A percentile compares a stretch with the other conserved stretches of the same genome.
phyloP scores from a whole-genome alignment of 805 yeast species.

The Sugiyamaella boreocaroliniensis region DNA sequence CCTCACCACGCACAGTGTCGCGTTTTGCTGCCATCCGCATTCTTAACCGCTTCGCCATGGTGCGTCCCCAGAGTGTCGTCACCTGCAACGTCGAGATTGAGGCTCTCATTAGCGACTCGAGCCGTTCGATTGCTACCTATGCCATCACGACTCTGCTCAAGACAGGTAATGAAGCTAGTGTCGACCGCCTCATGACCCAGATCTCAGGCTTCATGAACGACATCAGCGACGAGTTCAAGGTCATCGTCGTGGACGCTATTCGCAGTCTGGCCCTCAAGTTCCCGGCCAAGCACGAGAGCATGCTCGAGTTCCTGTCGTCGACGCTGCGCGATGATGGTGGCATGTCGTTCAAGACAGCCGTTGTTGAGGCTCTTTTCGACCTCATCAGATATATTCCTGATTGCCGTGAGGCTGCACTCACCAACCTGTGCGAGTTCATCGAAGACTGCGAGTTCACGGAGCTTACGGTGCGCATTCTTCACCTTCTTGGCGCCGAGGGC shows the following conservation, averaged over 20 bases:
- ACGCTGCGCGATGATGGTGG: constrained; percentile 89
- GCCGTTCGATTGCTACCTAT: constrained; percentile 89
- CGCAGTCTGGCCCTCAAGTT: constrained; percentile 86
- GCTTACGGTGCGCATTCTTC: constrained; percentile 85
- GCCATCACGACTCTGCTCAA: constrained; percentile 94
- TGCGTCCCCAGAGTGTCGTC: constrained; percentile 62
- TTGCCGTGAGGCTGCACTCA: constrained; percentile 75
- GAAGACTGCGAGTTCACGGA: constrained; percentile 98
- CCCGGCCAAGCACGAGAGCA: constrained; percentile 80
- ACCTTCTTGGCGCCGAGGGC: constrained; percentile 89
- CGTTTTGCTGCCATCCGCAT: constrained; percentile 91
- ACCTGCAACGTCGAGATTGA: constrained; percentile 83
- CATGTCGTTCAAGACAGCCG: constrained; percentile 71
- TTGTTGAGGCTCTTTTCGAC: constrained; percentile 90
- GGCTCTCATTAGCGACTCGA: constrained; percentile 75
- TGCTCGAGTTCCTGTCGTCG: constrained; percentile 75
- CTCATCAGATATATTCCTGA: constrained; percentile 80
- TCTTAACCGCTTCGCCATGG: constrained; percentile 76
- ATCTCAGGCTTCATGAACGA: constrained; percentile 87
- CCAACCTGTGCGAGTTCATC: constrained; percentile 89
- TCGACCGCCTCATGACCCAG: constrained; percentile 81
- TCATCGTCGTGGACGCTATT: constrained; percentile 91
- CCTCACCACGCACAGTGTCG: constrained; percentile 85
- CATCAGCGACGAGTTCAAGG: constrained; percentile 91
- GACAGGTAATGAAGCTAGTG: constrained; percentile 86